Percentiles rank a stretch among this genome's conserved stretches.
These are phyloP conservation scores for Bruguiera parviflora DNA, from an alignment of 345 rosid genomes.

Conservation along the genomic window DNA sequence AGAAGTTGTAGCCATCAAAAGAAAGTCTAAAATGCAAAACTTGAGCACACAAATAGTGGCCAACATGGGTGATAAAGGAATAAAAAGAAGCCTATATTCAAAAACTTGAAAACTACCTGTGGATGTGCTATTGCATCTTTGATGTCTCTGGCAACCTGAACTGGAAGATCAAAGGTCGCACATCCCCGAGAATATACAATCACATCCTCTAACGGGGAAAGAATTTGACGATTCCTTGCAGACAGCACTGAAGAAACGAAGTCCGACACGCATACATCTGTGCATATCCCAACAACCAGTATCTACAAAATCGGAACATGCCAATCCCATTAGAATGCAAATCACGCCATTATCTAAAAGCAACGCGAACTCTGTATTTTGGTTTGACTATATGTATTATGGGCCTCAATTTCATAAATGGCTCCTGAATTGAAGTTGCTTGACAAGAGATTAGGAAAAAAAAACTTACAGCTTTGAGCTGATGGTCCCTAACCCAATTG, in stretches of 20 bases:
- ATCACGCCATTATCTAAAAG: no score
- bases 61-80: no score
- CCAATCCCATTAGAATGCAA: no score
- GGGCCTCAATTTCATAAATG: no score
- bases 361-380: no score
- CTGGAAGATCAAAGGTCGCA: conserved; percentile 75
- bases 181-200: conserved; percentile 70
- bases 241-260: conserved; percentile 63
- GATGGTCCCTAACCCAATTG: conserved; percentile 67
- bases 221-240: conserved; percentile 62
- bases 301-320: conserved; percentile 40
- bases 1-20: no score
- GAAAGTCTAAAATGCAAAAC: no score
- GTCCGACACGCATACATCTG: conserved; percentile 78
- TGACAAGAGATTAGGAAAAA: conserved; percentile 6
- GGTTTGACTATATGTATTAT: no score
- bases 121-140: conserved; percentile 71
- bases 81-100: no score
- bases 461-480: conserved; percentile 60
- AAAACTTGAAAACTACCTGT: conserved; percentile 47
- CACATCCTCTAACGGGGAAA: conserved; percentile 64
- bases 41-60: no score
- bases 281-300: conserved; percentile 84
- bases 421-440: no score
- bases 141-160: conserved; percentile 46